Evolutionary conservation across 176 grass and related monocot genomes (phyloP), one percentile per base, ranked within the genome.

Genomic region (Tillandsia leiboldiana): DNA sequence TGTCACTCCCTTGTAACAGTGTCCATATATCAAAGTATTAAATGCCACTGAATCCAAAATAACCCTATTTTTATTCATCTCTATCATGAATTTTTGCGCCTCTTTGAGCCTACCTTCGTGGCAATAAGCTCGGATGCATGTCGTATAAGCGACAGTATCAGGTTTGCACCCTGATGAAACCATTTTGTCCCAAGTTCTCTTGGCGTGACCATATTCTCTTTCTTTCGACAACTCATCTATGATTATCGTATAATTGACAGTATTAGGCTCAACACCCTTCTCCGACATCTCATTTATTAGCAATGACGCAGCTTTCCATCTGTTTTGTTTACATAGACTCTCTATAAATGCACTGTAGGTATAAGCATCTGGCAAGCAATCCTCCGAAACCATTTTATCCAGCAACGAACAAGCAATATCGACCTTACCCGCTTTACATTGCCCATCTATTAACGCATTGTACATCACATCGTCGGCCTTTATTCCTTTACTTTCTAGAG

Each of bases 271-370:
- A 57, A 78, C 65, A 74, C 75, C 75, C 63, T 86, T 83, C 78
- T 80, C 54, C 17, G 68, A 65, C 87, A 90, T 90, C 48, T 80
- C 51, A 67, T 78, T 73, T 78, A 90, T 68, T 70, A 90, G 80
- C 20, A 66, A 70, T 61, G 80, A 53, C 62, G 73, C 83, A 67
- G 77, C 77, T 77, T 33, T 48, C 54, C 69, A 80, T 71, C 80
- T 78, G 64, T 80, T 81, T 27, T 22, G 76, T 59, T 82, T 83
- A 77, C 83, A 86, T 26, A 78, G 51, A 69, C 78, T 51, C 64
- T 86, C 80, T 51, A 90, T 90, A 29, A 90, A 77, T 10, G 80
- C 62, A 80, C 77, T 86, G 70, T 90, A 86, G 18, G 83, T 86
- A 62, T 83, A 86, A 24, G 77, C 51, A 73, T 90, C 80, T 12